Evolutionary conservation across 371 early-diverging fungal species (phyloP).

Genomic region (Actinomortierella ambigua): DNA sequence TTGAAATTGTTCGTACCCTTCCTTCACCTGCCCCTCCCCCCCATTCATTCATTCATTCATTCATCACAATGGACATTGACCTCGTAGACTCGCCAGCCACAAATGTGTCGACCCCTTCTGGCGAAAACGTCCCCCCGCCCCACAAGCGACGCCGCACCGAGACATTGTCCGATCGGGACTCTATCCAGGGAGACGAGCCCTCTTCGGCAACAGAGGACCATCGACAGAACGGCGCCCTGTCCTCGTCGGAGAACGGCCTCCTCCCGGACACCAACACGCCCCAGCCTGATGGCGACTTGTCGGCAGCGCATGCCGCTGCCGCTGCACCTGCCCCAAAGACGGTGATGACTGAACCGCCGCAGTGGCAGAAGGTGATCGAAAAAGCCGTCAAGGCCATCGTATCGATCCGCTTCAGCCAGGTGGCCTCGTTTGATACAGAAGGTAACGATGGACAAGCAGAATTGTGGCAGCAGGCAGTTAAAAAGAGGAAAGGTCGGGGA

Average conservation of each 20-base stretch:
- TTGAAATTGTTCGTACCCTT: background rate
- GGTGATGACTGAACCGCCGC: slow-evolving; percentile 44
- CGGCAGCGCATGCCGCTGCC: slow-evolving; percentile 9
- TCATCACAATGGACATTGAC: slow-evolving; percentile 38
- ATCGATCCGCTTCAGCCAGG: slow-evolving; percentile 75
- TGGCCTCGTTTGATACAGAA: slow-evolving; percentile 84
- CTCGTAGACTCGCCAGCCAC: slow-evolving; percentile 46
- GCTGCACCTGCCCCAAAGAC: slow-evolving; percentile 15
- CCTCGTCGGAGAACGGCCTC: slow-evolving; percentile 28
- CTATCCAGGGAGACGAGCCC: slow-evolving; percentile 44
- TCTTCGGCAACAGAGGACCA: slow-evolving; percentile 45
- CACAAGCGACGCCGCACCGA: slow-evolving; percentile 47
- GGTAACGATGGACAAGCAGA: slow-evolving; percentile 38
- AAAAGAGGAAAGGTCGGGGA: background rate
- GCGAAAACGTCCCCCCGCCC: slow-evolving; percentile 37
- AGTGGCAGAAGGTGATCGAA: slow-evolving; percentile 73
- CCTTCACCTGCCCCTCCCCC: slow-evolving; percentile 2
- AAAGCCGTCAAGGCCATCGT: slow-evolving; percentile 78
- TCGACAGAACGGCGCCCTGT: slow-evolving; percentile 26
- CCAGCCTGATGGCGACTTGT: background rate
- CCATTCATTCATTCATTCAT: background rate
- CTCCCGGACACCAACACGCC: slow-evolving; percentile 9
- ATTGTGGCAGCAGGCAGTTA: background rate
- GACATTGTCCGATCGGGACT: slow-evolving; percentile 34
- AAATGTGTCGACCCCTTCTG: slow-evolving; percentile 39